Evolutionary conservation across 2,329 filamentous ascomycete species (phyloP), one percentile per base, ranked within the genome.

Genomic region (Thelonectria discophora): DNA sequence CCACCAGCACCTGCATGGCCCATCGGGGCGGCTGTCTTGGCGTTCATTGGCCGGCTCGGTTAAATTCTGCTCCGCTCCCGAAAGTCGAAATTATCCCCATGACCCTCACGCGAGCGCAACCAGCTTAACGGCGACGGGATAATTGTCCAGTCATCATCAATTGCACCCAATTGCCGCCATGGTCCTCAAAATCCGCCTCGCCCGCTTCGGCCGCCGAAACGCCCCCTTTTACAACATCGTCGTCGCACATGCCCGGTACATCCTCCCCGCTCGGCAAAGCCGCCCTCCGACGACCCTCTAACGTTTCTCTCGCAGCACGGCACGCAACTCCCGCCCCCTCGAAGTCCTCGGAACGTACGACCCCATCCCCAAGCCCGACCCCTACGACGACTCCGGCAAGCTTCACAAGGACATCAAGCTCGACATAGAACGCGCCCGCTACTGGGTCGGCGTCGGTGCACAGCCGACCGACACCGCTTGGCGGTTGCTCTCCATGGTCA

Each of bases 161-260:
- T 50, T 60, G 37, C 59, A 48, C 40, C 39, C 60, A 51, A 68
- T 66, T 56, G 45, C 63, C 20, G 56, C 45, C 70, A 97, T 99
- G 95, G 94, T 98, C 65, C 85, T 99, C 73, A 91, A 91, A 77
- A 95, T 99, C 78, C 90, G 95, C 62, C 88, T 99, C 71, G 92
- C 95, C 71, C 94, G 95, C 77, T 97, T 98, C 77, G 93, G 94
- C 75, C 92, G 90, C 77, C 88, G 86, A 67, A 94, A 97, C 76
- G 77, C 87, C n/a, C 94, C 95, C 2, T 90, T 97, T 72, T 99
- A 97, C 85, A 99, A 99, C 81, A 97, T 99, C 66, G 93, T 98
- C 68, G 92, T 99, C 67, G 87, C 93, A 15, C 94, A 98, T 74
- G 94, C 94, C 48, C 89, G 94, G 92, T 96, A 86, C 67, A 83